Evolutionary conservation across 2,329 filamentous ascomycete genomes (phyloP), one percentile per base, ranked within the genome.

Genomic region (Fusarium coffeatum): DNA sequence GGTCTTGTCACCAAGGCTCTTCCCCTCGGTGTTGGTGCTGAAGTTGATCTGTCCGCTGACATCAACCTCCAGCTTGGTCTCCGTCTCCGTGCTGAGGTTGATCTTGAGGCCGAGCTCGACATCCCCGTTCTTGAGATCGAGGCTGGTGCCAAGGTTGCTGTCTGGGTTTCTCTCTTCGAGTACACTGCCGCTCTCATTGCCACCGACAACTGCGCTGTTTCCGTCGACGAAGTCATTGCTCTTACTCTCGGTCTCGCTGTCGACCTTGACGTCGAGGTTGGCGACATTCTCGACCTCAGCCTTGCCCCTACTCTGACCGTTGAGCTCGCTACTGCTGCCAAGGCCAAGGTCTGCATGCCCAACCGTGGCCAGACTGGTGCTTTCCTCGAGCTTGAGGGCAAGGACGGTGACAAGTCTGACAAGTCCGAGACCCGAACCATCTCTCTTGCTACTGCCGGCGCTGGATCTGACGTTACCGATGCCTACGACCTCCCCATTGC

Each of bases 111-210:
- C 18, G 77, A 79, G 3, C 66, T 76, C 20, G 64, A 74, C 4
- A 74, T 76, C 16, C 66, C 74, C 13, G 62, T 57, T 20, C 67
- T 76, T 22, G 71, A 74, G 6, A 68, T 82, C 5, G 79, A 80
- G 42, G 79, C 83, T 23, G 83, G 81, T 68, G 80, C 83, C 34
- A 81, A 82, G 69, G 65, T 84, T 16, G 80, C 79, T 45, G 77
- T 88, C 45, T 88, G 81, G 73, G 82, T 83, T 60, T 84, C 88
- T 77, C 74, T 89, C 9, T 81, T 86, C n/a, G 83, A 88, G 71
- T 86, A 88, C 75, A 80, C 83, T 59, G 79, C 80, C 64, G 75
- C 78, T 56, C 78, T 84, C 56, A 79, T 80, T 51, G 74, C 71
- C 37, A 79, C 78, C 8, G 74, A 77, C 12, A 54, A 69, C 48